Conservation (phyloP, 495 filamentous ascomycete genomes). For the Sordaria brevicollis region DNA sequence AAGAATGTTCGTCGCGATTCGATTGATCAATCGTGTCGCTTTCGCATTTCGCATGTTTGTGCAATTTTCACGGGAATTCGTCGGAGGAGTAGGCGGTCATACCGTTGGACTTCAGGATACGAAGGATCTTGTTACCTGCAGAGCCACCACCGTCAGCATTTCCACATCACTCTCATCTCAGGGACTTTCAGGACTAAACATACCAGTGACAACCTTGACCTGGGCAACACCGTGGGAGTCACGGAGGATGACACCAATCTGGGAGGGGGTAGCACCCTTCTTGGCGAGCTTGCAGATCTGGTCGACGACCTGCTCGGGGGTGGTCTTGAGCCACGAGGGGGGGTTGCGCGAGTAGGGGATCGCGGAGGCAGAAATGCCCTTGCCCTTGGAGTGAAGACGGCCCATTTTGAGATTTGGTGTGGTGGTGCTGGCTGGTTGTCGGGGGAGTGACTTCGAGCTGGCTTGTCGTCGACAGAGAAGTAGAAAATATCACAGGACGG, state of each 20-base stretch:
- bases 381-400: conserved; percentile 98
- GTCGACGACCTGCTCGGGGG: conserved; percentile 81
- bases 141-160: conserved; percentile 10
- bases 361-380: conserved; percentile 91
- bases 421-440: conserved; percentile 23
- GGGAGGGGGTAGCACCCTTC: conserved; percentile 93
- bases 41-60: conserved; percentile 5
- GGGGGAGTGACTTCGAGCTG: conserved; percentile 21
- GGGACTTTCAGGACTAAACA: conserved; percentile 16
- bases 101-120: conserved; percentile 82
- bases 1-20: neutral
- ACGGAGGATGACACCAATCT: conserved; percentile 97
- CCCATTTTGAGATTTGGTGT: conserved; percentile 61
- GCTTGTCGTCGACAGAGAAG: conserved; percentile 14
- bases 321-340: conserved; percentile 89
- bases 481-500: conserved; percentile 6
- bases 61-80: conserved; percentile 3
- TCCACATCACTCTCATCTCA: neutral
- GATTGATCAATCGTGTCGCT: conserved; percentile 1
- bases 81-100: conserved; percentile 8
- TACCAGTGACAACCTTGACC: conserved; percentile 95
- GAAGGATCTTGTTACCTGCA: conserved; percentile 96
- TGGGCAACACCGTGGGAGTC: conserved; percentile 96
- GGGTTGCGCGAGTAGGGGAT: conserved; percentile 91
- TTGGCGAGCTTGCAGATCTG: conserved; percentile 98